Conservation (phyloP, 2,329 filamentous ascomycete genomes). For the Venturia aucupariae region DNA sequence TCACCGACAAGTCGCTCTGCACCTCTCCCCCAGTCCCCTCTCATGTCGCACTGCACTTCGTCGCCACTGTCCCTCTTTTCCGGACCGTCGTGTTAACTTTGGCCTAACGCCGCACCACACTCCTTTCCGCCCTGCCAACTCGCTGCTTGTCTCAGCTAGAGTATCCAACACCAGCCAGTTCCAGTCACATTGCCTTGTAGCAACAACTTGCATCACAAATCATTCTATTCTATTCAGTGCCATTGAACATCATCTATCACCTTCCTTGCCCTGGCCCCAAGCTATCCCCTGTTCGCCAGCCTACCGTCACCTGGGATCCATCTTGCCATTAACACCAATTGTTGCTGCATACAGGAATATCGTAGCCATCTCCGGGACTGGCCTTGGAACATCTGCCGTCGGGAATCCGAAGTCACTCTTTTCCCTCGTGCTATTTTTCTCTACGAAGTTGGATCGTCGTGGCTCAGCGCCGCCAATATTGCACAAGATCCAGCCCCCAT, state of each 20-base stretch:
- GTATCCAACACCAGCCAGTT: neutral
- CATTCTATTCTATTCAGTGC: neutral
- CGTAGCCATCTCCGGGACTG: neutral
- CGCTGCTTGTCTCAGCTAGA: constrained; percentile 12
- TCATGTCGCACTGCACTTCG: constrained; percentile 1
- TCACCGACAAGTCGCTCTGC: constrained; percentile 3
- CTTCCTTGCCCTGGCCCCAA: constrained; percentile 6
- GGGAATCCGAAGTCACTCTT: neutral
- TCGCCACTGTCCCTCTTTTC: neutral
- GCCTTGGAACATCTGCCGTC: neutral
- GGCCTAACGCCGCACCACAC: constrained; percentile 1
- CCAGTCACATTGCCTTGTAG: constrained; percentile 4
- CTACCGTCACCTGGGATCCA: neutral
- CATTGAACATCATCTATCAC: neutral
- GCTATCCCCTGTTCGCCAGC: neutral
- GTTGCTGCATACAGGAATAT: neutral
- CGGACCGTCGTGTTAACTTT: neutral
- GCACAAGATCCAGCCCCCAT: constrained; percentile 10
- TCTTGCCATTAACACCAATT: neutral
- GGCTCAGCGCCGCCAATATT: constrained; percentile 8
- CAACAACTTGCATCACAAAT: neutral
- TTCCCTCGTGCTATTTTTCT: neutral
- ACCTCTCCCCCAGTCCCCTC: too few species aligned
- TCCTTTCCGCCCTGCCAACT: neutral
- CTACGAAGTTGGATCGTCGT: neutral